Base-by-base conservation (phyloP, 352 stramenopile species). In the Globisporangium cystogenes region DNA sequence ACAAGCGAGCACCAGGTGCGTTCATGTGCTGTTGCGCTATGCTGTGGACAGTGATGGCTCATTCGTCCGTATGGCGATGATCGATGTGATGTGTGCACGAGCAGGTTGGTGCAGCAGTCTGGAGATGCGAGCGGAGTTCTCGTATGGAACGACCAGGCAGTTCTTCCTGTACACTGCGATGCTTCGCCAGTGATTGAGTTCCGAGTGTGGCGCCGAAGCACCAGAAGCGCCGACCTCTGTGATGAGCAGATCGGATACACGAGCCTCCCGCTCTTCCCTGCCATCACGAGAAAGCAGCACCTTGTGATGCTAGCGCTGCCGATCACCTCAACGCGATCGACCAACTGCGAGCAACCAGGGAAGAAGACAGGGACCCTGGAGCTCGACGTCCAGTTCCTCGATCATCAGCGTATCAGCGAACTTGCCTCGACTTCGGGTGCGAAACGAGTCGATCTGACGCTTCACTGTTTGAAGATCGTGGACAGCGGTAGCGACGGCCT, bases 341-440 rank as follows among this genome's bases (percentile, higher is more conserved):
- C 5, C 14, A 14, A 31, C 8, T 21, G 42, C 24, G 16, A 23
- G 39, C 6, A 24, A 7, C 7, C 7, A 24, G 39, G 8, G 15
- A 42, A n/a, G 2, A 59, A 52, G 16, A 45, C 51, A 35, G 69
- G 69, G 15, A 29, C 54, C 12, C 7, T 78, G 15, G 55, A 60
- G 12, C 31, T 78, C 20, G 69, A 78, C 21, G 48, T 75, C 21
- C 69, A 78, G 44, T 71, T 72, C 56, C 24, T 78, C 5, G 23
- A 59, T 0, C 53, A 21, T 2, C 41, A 49, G 11, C 40, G 60
- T 23, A 27, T 39, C 5, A 58, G n/a, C 2, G 44, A 48, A 1
- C 11, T 52, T 14, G n/a, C 23, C 16, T 21, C 37, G n/a, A 8
- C 53, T 7, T 23, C 27, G 15, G 12, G 6, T 23, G 23, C 21